Conservation (phyloP, 1,139 yeast genomes). For the Debaryomycetaceae sp. region DNA sequence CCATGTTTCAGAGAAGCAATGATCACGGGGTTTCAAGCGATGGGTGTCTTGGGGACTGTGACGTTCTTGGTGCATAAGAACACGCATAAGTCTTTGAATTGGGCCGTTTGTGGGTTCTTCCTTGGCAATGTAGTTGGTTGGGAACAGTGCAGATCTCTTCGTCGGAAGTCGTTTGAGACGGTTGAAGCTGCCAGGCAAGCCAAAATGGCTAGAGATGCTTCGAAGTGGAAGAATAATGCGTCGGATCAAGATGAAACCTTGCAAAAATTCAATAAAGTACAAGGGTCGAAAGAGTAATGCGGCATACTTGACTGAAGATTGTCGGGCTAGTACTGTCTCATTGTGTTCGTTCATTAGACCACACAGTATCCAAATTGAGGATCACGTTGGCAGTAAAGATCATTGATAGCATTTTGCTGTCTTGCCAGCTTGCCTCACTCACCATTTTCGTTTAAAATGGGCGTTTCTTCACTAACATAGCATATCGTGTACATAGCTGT, state of each 20-base stretch:
- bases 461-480: no score
- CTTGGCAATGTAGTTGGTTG: constrained; percentile 82
- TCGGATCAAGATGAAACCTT: constrained; percentile 1
- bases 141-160: constrained; percentile 83
- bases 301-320: no score
- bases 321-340: no score
- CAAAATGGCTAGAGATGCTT: constrained; percentile 36
- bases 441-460: no score
- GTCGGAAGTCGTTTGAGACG: constrained; percentile 60
- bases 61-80: constrained; percentile 68
- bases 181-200: constrained; percentile 59
- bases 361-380: no score
- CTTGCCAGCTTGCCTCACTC: no score
- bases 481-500: no score
- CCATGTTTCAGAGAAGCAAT: constrained; percentile 93
- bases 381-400: no score
- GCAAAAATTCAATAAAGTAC: constrained; percentile 1
- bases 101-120: constrained; percentile 81
- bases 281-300: neutral
- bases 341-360: no score
- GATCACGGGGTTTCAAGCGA: constrained; percentile 80
- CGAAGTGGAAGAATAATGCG: constrained; percentile 6
- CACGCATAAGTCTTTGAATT: constrained; percentile 61
- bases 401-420: no score
- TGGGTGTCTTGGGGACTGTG: constrained; percentile 74